Evolutionary conservation across 495 filamentous ascomycete species (phyloP).

Genomic region (Penicillium turbatum): DNA sequence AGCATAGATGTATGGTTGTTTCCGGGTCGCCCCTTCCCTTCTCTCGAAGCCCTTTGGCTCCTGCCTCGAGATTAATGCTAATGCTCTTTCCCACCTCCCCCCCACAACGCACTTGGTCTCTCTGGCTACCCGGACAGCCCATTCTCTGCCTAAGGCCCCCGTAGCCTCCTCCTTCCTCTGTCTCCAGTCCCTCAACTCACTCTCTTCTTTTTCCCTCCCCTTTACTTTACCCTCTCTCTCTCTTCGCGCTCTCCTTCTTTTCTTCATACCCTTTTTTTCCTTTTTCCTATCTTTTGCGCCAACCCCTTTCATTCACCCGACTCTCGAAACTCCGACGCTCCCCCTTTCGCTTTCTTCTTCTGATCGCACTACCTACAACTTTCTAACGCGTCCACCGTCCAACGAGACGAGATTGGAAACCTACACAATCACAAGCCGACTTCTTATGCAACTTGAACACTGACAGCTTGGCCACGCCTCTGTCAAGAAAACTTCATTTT

Average conservation of each 20-base stretch:
- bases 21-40: constrained; percentile 14
- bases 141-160: constrained; percentile 28
- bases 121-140: constrained; percentile 15
- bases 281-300: constrained; percentile 23
- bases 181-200: constrained; percentile 16
- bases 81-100: constrained; percentile 21
- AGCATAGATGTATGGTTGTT: constrained; percentile 3
- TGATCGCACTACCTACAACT: constrained; percentile 11
- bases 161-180: constrained; percentile 30
- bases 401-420: constrained; percentile 1
- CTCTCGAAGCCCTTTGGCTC: not conserved
- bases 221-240: constrained; percentile 26
- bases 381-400: constrained; percentile 3
- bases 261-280: constrained; percentile 20
- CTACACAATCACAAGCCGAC: not conserved
- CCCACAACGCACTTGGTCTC: constrained; percentile 5
- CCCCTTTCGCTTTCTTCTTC: constrained; percentile 25
- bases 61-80: constrained; percentile 15
- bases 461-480: constrained; percentile 27
- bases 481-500: constrained; percentile 21
- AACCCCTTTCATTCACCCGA: constrained; percentile 23
- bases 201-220: constrained; percentile 32
- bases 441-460: constrained; percentile 38
- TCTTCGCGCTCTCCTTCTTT: constrained; percentile 28
- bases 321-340: constrained; percentile 27